Percentiles rank a stretch among this genome's conserved stretches.
Conservation (phyloP, 306 rosid genomes). For the Arachis hypogaea region DNA sequence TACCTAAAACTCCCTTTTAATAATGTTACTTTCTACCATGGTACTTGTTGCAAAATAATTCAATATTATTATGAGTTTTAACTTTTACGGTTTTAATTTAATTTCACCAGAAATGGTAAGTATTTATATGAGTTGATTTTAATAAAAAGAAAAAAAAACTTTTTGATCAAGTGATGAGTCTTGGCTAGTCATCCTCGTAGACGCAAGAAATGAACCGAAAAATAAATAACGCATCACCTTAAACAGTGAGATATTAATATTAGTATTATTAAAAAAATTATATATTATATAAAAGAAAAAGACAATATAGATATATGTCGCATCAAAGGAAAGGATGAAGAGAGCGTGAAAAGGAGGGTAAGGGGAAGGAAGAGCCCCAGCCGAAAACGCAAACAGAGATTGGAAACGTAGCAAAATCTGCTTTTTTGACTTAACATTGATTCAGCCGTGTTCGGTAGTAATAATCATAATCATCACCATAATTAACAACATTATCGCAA, state of each 20-base stretch:
- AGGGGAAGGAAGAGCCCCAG: conserved; percentile 28
- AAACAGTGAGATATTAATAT: conserved; percentile 2
- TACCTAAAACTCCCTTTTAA: not conserved
- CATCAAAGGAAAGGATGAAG: conserved; percentile 21
- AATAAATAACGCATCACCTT: conserved; percentile 19
- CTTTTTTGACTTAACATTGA: conserved; percentile 44
- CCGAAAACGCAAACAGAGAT: conserved; percentile 42
- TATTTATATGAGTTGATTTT: no score
- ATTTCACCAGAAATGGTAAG: no score
- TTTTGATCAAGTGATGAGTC: not conserved
- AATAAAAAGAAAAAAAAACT: not conserved
- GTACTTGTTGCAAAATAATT: not conserved
- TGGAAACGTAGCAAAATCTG: conserved; percentile 30
- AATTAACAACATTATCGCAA: conserved; percentile 42
- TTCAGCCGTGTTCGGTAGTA: conserved; percentile 42
- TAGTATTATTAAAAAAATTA: no score
- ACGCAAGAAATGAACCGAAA: not conserved
- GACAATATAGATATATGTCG: conserved; percentile 28
- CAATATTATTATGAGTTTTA: no score
- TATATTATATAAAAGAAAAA: not conserved
- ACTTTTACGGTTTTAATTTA: no score
- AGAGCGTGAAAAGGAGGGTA: conserved; percentile 23
- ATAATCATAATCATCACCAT: conserved; percentile 35
- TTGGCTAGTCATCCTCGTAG: not conserved
- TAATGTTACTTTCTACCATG: not conserved